phyloP scores from a whole-genome alignment of 2,329 filamentous ascomycete species.

The Paraconiothyrium brasiliense region DNA sequence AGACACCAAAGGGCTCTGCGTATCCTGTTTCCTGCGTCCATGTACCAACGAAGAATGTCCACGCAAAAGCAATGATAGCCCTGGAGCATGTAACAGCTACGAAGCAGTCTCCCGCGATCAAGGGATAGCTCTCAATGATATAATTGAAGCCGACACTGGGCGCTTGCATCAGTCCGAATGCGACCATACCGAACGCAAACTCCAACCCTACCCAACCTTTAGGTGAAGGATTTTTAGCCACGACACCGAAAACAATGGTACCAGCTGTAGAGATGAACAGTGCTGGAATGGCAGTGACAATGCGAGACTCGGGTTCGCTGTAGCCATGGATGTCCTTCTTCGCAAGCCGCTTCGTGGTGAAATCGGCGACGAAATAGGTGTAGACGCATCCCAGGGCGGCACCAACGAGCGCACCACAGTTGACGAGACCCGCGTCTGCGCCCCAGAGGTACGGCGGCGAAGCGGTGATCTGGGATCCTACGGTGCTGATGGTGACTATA shows the following conservation, averaged over 20 bases:
- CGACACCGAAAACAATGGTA: conserved; percentile 52
- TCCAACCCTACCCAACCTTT: conserved; percentile 53
- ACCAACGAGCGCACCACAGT: conserved; percentile 51
- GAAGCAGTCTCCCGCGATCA: conserved; percentile 62
- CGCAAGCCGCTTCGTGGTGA: conserved; percentile 48
- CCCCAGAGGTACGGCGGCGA: conserved; percentile 55
- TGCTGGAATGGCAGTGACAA: conserved; percentile 51
- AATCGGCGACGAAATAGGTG: conserved; percentile 52
- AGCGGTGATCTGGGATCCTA: conserved; percentile 50
- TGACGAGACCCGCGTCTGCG: conserved; percentile 50
- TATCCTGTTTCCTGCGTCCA: conserved; percentile 58
- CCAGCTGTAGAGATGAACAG: conserved; percentile 51
- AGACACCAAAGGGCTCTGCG: conserved; percentile 63
- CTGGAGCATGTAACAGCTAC: conserved; percentile 62
- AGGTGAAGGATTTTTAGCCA: conserved; percentile 47
- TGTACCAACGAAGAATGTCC: conserved; percentile 63
- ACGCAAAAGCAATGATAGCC: conserved; percentile 62
- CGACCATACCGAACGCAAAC: conserved; percentile 52
- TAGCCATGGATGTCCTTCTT: conserved; percentile 48
- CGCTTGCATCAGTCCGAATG: conserved; percentile 54
- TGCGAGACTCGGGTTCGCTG: conserved; percentile 52
- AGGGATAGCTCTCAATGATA: conserved; percentile 61
- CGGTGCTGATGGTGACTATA: conserved; percentile 50
- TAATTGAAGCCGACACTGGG: conserved; percentile 57
- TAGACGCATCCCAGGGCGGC: conserved; percentile 46